phyloP scores from a whole-genome alignment of 1,139 yeast species.

The Debaryomyces coudertii region DNA sequence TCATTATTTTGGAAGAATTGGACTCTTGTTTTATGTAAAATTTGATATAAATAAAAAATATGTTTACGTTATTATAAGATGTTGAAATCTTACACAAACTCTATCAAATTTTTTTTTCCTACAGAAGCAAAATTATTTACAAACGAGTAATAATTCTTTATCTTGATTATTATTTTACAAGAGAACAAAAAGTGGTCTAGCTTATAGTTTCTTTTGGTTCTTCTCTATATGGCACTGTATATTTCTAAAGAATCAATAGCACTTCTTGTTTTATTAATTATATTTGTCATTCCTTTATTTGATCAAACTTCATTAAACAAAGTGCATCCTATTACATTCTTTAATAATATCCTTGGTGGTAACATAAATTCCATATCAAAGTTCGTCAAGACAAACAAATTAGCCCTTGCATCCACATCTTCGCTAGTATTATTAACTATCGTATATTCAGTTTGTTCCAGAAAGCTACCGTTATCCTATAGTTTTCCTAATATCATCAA shows the following conservation, averaged over 20 bases:
- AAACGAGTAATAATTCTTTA: neutral
- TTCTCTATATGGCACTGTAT: constrained; percentile 6
- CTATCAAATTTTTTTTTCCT: neutral
- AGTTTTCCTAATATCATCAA: constrained; percentile 19
- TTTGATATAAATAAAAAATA: constrained; percentile 2
- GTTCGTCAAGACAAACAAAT: constrained; percentile 6
- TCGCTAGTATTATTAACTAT: constrained; percentile 10
- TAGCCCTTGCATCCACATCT: constrained; percentile 9
- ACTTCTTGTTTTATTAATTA: constrained; percentile 4
- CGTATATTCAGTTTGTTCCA: constrained; percentile 7
- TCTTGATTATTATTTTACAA: neutral
- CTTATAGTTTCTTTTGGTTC: constrained; percentile 1
- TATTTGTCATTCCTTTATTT: constrained; percentile 7
- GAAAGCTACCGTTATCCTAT: constrained; percentile 7
- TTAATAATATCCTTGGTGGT: constrained; percentile 5
- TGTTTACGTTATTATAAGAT: neutral
- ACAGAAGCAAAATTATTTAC: neutral
- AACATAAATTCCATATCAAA: constrained; percentile 1
- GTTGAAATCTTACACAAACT: neutral
- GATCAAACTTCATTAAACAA: constrained; percentile 1
- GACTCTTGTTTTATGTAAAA: constrained; percentile 1
- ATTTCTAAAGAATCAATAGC: constrained; percentile 5
- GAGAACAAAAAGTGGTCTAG: neutral
- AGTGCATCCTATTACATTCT: constrained; percentile 7
- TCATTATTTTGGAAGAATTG: neutral